Percentiles rank a stretch among this genome's conserved stretches.
phyloP scores from a whole-genome alignment of 192 early-diverging fungal genomes.

The Dissophora ornata region DNA sequence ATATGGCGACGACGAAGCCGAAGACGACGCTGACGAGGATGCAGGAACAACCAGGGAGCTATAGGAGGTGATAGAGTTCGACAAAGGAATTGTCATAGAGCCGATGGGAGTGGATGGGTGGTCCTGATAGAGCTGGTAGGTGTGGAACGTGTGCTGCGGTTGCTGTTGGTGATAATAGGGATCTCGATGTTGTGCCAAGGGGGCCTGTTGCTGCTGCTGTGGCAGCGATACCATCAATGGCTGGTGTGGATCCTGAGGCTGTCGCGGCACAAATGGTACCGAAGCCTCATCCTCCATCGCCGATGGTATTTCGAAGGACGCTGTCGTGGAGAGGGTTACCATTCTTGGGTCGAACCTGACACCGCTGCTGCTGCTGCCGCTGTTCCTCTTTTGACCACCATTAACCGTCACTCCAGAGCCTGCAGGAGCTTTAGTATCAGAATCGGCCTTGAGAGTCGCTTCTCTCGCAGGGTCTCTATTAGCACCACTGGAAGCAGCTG shows the following conservation, averaged over 20 bases:
- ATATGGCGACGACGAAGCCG: conserved; percentile 19
- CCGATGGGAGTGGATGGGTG: not conserved
- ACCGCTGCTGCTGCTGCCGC: too few species aligned
- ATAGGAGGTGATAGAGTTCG: conserved; percentile 20
- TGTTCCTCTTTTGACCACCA: too few species aligned
- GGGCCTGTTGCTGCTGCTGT: conserved; percentile 3
- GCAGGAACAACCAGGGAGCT: conserved; percentile 49
- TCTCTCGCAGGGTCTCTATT: too few species aligned
- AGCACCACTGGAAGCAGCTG: too few species aligned
- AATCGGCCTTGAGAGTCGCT: too few species aligned
- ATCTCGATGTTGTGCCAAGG: too few species aligned
- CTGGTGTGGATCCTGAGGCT: conserved; percentile 1
- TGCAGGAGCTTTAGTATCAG: too few species aligned
- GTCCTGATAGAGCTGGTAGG: not conserved
- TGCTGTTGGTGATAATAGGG: conserved; percentile 20
- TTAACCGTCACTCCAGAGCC: too few species aligned
- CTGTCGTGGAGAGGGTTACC: conserved; percentile 2
- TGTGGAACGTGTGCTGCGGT: conserved; percentile 2
- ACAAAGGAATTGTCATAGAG: conserved; percentile 30
- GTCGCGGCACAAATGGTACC: not conserved
- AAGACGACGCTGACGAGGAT: conserved; percentile 34
- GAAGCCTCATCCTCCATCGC: not conserved
- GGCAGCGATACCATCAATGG: not conserved
- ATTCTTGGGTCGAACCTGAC: not conserved
- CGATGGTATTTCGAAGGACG: conserved; percentile 26